Evolutionary conservation across 2,329 filamentous ascomycete species (phyloP).

Genomic region (Akanthomyces uredinophilus): DNA sequence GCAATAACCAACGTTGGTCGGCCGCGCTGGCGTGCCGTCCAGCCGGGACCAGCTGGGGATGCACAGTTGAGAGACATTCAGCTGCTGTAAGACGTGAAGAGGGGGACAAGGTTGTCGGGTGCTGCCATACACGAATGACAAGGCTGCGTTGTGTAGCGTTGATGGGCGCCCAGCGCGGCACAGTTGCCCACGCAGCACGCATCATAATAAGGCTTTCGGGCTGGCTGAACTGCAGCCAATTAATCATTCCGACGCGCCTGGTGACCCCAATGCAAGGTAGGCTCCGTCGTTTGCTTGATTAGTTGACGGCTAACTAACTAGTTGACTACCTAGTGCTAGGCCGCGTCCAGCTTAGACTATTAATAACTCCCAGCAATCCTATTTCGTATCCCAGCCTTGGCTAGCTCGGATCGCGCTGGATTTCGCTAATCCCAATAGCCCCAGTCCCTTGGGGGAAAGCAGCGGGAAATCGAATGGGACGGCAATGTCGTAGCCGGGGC

Average conservation of each 20-base stretch:
- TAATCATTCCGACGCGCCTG: background rate
- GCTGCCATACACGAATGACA: no score
- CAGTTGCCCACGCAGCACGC: background rate
- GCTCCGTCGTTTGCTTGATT: background rate
- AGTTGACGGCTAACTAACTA: background rate
- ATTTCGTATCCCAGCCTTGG: conserved; percentile 9
- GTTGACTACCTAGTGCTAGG: no score
- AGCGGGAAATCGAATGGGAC: background rate
- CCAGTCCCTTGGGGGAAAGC: background rate
- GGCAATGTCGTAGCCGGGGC: background rate
- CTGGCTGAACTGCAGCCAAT: background rate
- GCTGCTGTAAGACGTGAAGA: no score
- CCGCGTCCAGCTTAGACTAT: background rate
- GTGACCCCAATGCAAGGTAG: background rate
- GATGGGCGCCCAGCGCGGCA: background rate
- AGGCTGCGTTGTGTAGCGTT: no score
- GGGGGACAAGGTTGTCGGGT: no score
- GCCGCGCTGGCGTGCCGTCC: no score
- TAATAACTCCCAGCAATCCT: background rate
- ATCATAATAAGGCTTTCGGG: background rate
- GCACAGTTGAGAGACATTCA: no score
- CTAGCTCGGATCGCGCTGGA: conserved; percentile 7
- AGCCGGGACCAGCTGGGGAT: no score
- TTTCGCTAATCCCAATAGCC: conserved; percentile 4
- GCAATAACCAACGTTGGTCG: no score